Conservation (phyloP, 108 stramenopile species). For the Nitzschia sp. region DNA sequence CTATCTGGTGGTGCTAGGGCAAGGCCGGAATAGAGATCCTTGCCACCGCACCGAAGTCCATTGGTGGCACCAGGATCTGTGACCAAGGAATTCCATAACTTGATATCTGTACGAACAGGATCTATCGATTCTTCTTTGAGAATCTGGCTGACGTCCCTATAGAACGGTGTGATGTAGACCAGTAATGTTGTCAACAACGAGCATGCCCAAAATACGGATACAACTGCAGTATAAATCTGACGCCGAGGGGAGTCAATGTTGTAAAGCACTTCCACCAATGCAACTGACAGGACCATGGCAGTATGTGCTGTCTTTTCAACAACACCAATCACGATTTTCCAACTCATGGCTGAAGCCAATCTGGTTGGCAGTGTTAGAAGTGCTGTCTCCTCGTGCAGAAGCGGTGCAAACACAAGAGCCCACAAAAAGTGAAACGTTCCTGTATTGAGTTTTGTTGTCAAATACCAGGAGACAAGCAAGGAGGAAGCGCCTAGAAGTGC, state of each 20-base stretch:
- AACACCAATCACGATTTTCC: not conserved
- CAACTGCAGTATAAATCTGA: not conserved
- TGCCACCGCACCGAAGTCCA: not conserved
- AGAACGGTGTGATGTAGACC: not conserved
- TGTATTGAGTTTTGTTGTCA: not conserved
- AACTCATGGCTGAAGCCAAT: not conserved
- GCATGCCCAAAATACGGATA: not conserved
- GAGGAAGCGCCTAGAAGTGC: not conserved
- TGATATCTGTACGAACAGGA: not conserved
- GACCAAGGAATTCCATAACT: not conserved
- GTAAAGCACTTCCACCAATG: not conserved
- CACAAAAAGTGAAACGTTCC: not conserved
- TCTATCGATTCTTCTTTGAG: not conserved
- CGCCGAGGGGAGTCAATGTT: not conserved
- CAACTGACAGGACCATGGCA: not conserved
- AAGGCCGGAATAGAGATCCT: not conserved
- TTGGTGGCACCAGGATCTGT: not conserved
- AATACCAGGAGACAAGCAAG: not conserved
- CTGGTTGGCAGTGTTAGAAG: not conserved
- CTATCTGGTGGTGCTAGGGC: not conserved
- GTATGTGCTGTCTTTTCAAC: conserved; percentile 1
- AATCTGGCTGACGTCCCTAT: not conserved
- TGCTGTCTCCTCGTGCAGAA: not conserved
- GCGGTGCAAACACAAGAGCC: not conserved
- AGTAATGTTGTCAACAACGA: not conserved